Percentiles rank a stretch among this genome's conserved stretches.
These are phyloP conservation scores for Begonia loranthoides DNA, from an alignment of 306 rosid species.

Conservation along the genomic window DNA sequence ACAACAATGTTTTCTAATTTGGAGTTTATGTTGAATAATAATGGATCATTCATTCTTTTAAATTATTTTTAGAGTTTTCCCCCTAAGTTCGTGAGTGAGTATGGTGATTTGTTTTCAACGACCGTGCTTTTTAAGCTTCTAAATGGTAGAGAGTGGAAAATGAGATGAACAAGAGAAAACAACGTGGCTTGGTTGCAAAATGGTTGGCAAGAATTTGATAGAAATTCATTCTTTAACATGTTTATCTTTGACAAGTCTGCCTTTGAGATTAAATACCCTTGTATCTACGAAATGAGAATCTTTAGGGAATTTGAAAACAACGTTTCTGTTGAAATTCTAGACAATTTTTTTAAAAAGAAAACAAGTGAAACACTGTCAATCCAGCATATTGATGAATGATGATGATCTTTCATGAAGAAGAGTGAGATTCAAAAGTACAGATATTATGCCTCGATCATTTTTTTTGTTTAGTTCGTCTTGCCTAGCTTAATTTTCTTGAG, in stretches of 20 bases:
- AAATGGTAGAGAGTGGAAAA: constrained; percentile 3
- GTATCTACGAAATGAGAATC: neutral
- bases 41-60: too few relatives aligned
- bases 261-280: too few relatives aligned
- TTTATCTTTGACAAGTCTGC: neutral
- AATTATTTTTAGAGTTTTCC: constrained; percentile 2
- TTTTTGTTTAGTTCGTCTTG: too few relatives aligned
- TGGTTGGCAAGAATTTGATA: constrained; percentile 6
- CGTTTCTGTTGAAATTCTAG: neutral
- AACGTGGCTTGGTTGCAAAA: constrained; percentile 1
- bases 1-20: too few relatives aligned
- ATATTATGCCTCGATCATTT: too few relatives aligned
- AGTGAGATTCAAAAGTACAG: too few relatives aligned
- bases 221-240: neutral
- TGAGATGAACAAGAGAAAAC: neutral
- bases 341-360: neutral
- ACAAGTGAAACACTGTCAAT: neutral
- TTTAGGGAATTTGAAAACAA: neutral
- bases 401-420: too few relatives aligned
- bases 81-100: neutral
- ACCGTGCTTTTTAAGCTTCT: neutral
- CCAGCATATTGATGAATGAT: neutral
- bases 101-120: constrained; percentile 2
- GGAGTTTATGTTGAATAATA: too few relatives aligned
- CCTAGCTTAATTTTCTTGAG: too few relatives aligned